Conservation (phyloP, 2,329 filamentous ascomycete genomes). For the Calonectria pseudoreteaudii region DNA sequence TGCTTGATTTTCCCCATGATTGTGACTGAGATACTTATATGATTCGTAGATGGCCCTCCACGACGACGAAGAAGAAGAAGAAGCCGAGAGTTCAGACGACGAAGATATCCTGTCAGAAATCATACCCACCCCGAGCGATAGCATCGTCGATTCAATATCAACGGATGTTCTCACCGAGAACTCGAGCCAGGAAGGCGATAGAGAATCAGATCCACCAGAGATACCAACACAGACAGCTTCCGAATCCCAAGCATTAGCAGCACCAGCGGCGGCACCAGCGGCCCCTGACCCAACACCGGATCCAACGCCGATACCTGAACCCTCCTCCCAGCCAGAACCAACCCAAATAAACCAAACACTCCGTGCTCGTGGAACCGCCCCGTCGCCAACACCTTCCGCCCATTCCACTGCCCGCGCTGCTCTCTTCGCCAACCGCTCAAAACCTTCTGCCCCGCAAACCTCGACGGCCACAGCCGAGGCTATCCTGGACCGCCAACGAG, state of each 20-base stretch:
- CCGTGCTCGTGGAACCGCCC: slow-evolving; percentile 46
- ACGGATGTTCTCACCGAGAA: slow-evolving; percentile 39
- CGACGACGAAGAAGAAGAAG: slow-evolving; percentile 52
- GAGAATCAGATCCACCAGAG: slow-evolving; percentile 62
- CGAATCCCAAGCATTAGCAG: slow-evolving; percentile 22
- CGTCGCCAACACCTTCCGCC: slow-evolving; percentile 37
- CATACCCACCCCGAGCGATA: slow-evolving; percentile 67
- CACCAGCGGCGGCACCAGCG: slow-evolving; percentile 11
- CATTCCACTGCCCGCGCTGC: slow-evolving; percentile 55
- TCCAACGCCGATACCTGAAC: slow-evolving; percentile 17
- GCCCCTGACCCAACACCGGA: slow-evolving; percentile 23
- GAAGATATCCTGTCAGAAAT: slow-evolving; percentile 69
- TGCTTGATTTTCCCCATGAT: background rate
- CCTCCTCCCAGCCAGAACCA: slow-evolving; percentile 30
- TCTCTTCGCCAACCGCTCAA: slow-evolving; percentile 57
- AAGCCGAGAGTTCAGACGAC: slow-evolving; percentile 60
- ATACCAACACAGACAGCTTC: slow-evolving; percentile 36
- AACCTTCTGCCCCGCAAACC: slow-evolving; percentile 50
- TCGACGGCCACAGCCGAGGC: slow-evolving; percentile 73
- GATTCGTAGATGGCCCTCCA: slow-evolving; percentile 47
- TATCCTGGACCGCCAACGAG: slow-evolving; percentile 80
- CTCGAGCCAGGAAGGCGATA: slow-evolving; percentile 38
- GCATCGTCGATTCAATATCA: slow-evolving; percentile 55
- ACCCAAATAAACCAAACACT: slow-evolving; percentile 51
- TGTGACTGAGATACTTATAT: slow-evolving; percentile 23